Evolutionary conservation across 2,329 filamentous ascomycete genomes (phyloP), one percentile per base, ranked within the genome.

Genomic region (Lasiodiplodia hormozganensis): DNA sequence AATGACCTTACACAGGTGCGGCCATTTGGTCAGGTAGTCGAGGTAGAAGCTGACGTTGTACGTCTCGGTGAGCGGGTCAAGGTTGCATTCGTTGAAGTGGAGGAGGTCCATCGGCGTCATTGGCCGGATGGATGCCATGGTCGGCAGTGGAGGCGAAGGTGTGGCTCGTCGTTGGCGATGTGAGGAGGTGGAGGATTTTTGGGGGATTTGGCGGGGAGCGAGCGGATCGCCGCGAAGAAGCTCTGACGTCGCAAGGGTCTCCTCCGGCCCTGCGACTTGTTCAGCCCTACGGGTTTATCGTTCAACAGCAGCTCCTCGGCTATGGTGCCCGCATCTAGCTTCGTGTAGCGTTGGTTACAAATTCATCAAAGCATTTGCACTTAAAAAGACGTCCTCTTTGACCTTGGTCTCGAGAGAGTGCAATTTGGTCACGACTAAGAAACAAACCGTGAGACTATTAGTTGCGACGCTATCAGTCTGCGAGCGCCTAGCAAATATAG

Each of bases 21-120:
- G 96, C 96, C 96, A 99, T 85, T 92, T 93, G 65, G 94, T 93
- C 72, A 97, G 89, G 82, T 99, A 99, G 76, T 96, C 92, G 69
- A 97, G 88, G 83, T 99, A 99, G 84, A 98, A 99, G 71, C 89
- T 88, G 72, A 97, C 87, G 79, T 97, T 94, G 83, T 98, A 99
- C 68, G 96, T 98, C 83, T 99, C 96, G n/a, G 96, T 98, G 70
- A 97, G 86, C 51, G 93, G 93, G 78, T 99, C 96, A 70, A 99
- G 90, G 78, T 99, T 99, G 82, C 94, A 97, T 72, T 94, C 90
- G 73, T 96, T 97, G 81, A 98, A 91, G 73, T 90, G 91, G 81
- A 97, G 89, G 70, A 98, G 86, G 80, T 99, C 96, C 73, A 88
- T 86, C 2, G 93, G 91, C 70, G 88, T 88, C 84, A 97, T 96